Evolutionary conservation across 2,329 filamentous ascomycete species (phyloP).

Genomic region (Exophiala spinifera): DNA sequence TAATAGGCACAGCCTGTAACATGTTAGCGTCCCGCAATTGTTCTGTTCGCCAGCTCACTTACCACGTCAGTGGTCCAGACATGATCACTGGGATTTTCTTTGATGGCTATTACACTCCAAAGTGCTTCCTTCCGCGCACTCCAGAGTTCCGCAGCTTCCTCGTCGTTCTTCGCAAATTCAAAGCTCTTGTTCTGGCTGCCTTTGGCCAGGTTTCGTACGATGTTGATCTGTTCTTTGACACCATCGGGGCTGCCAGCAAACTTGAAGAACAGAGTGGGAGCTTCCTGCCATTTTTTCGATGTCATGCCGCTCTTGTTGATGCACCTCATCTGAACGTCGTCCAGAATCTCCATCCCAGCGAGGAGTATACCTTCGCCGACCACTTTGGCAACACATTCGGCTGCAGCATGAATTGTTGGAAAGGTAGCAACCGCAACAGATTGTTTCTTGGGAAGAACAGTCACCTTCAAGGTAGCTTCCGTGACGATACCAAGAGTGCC

Average conservation of each 20-base stretch:
- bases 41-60: neutral
- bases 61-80: conserved; percentile 76
- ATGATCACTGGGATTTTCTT: conserved; percentile 56
- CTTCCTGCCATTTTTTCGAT: conserved; percentile 61
- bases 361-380: conserved; percentile 79
- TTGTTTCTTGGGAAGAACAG: conserved; percentile 72
- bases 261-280: conserved; percentile 72
- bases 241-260: conserved; percentile 63
- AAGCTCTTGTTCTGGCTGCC: conserved; percentile 57
- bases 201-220: conserved; percentile 59
- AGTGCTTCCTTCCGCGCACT: conserved; percentile 71
- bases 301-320: conserved; percentile 55
- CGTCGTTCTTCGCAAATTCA: conserved; percentile 63
- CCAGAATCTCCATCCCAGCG: conserved; percentile 87
- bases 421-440: conserved; percentile 76
- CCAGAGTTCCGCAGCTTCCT: conserved; percentile 70
- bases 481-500: conserved; percentile 89
- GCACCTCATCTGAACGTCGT: conserved; percentile 82
- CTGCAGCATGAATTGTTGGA: conserved; percentile 64
- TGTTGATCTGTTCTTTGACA: conserved; percentile 62
- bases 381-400: conserved; percentile 74
- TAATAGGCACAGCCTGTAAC: conserved; percentile 64
- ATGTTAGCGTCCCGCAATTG: neutral
- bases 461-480: conserved; percentile 84
- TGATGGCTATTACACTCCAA: conserved; percentile 68